Base-by-base conservation (phyloP, 2,329 filamentous ascomycete species). In the Trichophyton mentagrophytes region DNA sequence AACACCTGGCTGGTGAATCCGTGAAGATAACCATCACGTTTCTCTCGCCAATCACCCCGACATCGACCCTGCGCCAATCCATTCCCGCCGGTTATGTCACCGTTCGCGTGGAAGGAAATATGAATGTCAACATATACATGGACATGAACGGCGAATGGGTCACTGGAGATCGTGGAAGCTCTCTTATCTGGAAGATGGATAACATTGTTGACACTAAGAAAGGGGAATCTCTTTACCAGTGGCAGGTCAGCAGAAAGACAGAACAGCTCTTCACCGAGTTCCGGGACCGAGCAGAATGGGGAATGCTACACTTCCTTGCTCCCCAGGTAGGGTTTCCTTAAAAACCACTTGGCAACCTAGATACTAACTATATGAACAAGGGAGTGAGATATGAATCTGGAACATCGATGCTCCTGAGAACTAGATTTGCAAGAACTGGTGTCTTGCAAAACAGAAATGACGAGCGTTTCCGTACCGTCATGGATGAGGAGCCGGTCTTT, bases 1-100 rank as follows among this genome's bases (percentile, higher is more conserved):
- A 46, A 27, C 72, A 77, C 1, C 64, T 66, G 8, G 63, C 68
- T 6, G 67, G 68, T 7, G 17, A 70, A 27, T 56, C 61, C 1
- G 11, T 66, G 51, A 46, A 63, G 22, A 76, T 87, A 59, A 79
- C 78, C 1, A 71, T 87, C 36, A 86, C 84, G 7, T 87, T 82
- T 64, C 76, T 91, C 58, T 91, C 88, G 6, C 88, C 88, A 2
- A 86, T 93, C 57, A 92, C 88, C 0, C 88, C 88, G 1, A 88
- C 86, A 0, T 91, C 88, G 61, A 91, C 88, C 53, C 77, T 91
- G 67, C 82, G 88, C 64, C 88, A 92, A 76, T 85, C 87, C 15
- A 82, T 93, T 36, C 90, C 90, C n/a, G 89, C 89, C 9, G 85
- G 86, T 27, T 95, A 95, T 70, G 69, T 95, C 63, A 87, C 83